Conservation (phyloP, 1,284 basidiomycete species). For the Athelia sp. region DNA sequence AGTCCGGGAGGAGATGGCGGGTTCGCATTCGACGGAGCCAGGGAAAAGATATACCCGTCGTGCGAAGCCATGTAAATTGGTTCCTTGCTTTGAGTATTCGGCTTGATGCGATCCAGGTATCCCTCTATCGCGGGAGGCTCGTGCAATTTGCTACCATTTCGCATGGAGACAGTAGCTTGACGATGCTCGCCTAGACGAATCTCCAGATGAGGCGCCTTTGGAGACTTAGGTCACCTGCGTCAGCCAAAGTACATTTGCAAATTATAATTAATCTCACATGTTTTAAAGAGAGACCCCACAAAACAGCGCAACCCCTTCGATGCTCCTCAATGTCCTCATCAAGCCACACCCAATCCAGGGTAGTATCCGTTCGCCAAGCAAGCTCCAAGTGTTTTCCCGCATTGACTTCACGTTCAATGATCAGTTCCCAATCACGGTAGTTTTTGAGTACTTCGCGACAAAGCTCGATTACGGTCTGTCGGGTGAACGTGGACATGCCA, state of each 20-base stretch:
- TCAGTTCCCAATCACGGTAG: conserved; percentile 55
- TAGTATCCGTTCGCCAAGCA: conserved; percentile 69
- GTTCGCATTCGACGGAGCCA: conserved; percentile 48
- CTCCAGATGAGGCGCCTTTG: conserved; percentile 58
- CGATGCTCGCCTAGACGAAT: conserved; percentile 67
- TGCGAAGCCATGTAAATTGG: conserved; percentile 70
- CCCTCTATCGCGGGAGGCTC: conserved; percentile 81
- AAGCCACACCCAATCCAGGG: conserved; percentile 80
- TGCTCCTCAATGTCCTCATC: conserved; percentile 60
- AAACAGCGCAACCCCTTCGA: conserved; percentile 63
- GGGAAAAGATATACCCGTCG: conserved; percentile 66
- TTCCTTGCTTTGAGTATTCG: conserved; percentile 55
- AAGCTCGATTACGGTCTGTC: conserved; percentile 54
- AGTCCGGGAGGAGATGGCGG: conserved; percentile 67
- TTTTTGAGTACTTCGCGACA: conserved; percentile 49
- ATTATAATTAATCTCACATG: too few species aligned
- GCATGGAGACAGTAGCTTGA: conserved; percentile 47
- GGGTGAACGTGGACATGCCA: conserved; percentile 41
- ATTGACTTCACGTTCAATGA: conserved; percentile 49
- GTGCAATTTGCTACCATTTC: conserved; percentile 46
- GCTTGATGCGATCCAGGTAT: conserved; percentile 68
- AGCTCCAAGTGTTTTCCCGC: conserved; percentile 63
- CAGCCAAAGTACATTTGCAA: too few species aligned
- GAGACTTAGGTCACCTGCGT: conserved; percentile 30
- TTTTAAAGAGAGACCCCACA: conserved; percentile 68